phyloP scores from a whole-genome alignment of 2,329 filamentous ascomycete genomes.

The Sporothrix pallida region DNA sequence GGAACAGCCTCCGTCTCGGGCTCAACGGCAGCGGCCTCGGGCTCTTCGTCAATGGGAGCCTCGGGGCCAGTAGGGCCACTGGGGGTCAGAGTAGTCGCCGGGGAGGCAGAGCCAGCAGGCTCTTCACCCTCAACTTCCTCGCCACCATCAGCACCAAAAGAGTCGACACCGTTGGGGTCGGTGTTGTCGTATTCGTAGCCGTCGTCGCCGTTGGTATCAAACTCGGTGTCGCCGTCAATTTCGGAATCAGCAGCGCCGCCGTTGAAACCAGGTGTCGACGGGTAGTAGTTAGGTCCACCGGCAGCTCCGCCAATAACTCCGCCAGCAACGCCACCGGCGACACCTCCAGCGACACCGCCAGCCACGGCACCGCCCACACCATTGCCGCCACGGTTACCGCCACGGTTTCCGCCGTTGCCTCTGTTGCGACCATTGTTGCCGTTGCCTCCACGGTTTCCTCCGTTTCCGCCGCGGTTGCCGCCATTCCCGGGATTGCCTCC shows the following conservation, averaged over 20 bases:
- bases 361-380: constrained; percentile 15
- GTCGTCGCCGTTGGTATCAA: not conserved
- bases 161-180: not conserved
- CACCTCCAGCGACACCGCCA: not conserved
- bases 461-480: not conserved
- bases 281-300: not conserved
- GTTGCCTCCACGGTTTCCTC: not conserved
- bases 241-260: not conserved
- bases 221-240: not conserved
- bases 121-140: not conserved
- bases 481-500: not conserved
- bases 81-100: too few relatives aligned
- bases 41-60: too few relatives aligned
- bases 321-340: not conserved
- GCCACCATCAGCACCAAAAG: not conserved
- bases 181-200: not conserved
- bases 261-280: too few relatives aligned
- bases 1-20: too few relatives aligned
- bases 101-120: too few relatives aligned
- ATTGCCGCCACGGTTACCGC: not conserved
- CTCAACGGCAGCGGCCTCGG: too few relatives aligned
- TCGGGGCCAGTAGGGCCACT: too few relatives aligned
- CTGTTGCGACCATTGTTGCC: not conserved
- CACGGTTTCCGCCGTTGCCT: not conserved
- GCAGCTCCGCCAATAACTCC: not conserved